Conservation (phyloP, 2,329 filamentous ascomycete species). For the Emydomyces testavorans region DNA sequence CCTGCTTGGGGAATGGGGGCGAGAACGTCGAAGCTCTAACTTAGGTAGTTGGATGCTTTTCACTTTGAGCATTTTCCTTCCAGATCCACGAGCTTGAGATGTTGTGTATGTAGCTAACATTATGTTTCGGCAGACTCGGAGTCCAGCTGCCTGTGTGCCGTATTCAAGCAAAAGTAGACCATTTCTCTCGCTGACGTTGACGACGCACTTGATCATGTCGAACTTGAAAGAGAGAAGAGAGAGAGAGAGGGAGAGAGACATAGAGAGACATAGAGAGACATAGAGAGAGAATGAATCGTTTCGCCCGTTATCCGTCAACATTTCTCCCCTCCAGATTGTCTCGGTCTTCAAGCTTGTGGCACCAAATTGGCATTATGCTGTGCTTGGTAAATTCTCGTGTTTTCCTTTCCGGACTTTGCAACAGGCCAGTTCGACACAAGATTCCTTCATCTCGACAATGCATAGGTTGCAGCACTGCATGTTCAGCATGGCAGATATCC, state of each 20-base stretch:
- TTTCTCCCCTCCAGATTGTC: background rate
- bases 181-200: too few relatives aligned
- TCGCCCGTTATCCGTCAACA: background rate
- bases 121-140: too few relatives aligned
- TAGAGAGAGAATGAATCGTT: background rate
- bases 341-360: background rate
- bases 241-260: too few relatives aligned
- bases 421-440: background rate
- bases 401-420: background rate
- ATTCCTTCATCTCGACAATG: background rate
- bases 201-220: too few relatives aligned
- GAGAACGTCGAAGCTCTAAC: background rate
- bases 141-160: too few relatives aligned
- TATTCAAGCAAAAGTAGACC: too few relatives aligned
- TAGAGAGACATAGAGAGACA: too few relatives aligned
- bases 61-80: background rate
- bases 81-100: too few relatives aligned
- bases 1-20: background rate
- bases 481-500: slow-evolving; percentile 3
- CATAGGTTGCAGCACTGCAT: slow-evolving; percentile 1
- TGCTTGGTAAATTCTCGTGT: slow-evolving; percentile 1
- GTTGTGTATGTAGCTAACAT: too few relatives aligned
- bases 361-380: background rate
- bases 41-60: background rate
- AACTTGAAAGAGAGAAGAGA: too few relatives aligned